Base-by-base conservation (phyloP, 306 rosid species). In the Lathyrus oleraceus region DNA sequence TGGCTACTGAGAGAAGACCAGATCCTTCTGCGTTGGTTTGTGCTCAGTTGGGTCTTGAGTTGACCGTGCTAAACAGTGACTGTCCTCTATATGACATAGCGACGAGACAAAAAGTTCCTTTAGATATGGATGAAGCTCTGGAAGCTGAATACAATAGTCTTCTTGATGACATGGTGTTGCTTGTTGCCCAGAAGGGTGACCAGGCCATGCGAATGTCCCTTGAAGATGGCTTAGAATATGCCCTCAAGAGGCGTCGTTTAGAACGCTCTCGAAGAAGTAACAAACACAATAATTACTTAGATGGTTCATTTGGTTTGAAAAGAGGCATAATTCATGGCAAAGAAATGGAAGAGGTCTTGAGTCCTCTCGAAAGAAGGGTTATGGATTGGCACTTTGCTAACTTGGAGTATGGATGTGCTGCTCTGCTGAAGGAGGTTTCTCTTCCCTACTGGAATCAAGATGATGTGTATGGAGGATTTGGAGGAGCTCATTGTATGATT, bases 371-470 rank as follows among this genome's bases (percentile, higher is more conserved):
- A 89, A 86, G 98, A 84, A 87, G 98, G 84, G 96, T 94, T 73
- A 94, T 94, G 98, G 91, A 94, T 82, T 94, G 98, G 98, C 98
- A 94, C 85, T 91, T 82, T 81, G 98, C 98, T 75, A 83, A 94
- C 77, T 84, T 94, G 80, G 98, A 94, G 83, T 94, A 94, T 81
- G 98, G 98, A 15, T 94, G 98, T 79, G 98, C 98, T 70, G 91
- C 98, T 79, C 75, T 67, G 45, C 98, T 94, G 69, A 87, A 82
- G 81, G 87, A 94, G 40, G 97, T 94, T 20, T 94, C 98, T 75
- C 98, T 94, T 78, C 97, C 98, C 67, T 63, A 88, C 76, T 94
- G 98, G 98, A 94, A 94, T 79, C 98, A 94, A 66, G 98, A 94
- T 80, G 98, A 94, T 81, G 92, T 84, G 58, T 94, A 94, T 77